Evolutionary conservation across 495 filamentous ascomycete species (phyloP).

Genomic region (Hypoxylon crocopeplum): DNA sequence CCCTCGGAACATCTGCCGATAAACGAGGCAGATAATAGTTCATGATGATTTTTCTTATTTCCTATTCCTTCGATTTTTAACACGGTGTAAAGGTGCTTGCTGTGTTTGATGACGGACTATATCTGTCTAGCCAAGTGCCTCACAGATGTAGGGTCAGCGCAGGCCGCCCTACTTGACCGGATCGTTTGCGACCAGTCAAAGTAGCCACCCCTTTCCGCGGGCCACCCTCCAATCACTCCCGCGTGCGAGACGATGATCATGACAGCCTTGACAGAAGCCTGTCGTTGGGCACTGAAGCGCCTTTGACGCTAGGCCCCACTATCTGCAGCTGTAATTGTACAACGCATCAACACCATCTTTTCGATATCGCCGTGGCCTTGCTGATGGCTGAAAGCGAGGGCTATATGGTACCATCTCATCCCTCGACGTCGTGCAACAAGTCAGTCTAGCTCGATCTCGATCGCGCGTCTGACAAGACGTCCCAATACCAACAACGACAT

Average conservation of each 20-base stretch:
- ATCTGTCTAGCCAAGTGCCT: constrained; percentile 25
- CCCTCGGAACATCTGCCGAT: constrained; percentile 39
- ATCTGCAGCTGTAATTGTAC: constrained; percentile 50
- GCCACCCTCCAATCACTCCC: constrained; percentile 39
- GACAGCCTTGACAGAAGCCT: constrained; percentile 41
- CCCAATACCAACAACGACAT: constrained; percentile 15
- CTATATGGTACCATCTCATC: constrained; percentile 35
- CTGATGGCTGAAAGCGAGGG: constrained; percentile 18
- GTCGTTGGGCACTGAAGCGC: constrained; percentile 58
- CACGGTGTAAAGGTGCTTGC: constrained; percentile 14
- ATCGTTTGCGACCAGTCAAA: constrained; percentile 39
- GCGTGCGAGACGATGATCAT: constrained; percentile 34
- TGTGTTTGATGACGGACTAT: constrained; percentile 26
- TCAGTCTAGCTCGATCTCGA: constrained; percentile 30
- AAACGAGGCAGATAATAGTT: constrained; percentile 20
- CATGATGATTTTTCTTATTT: constrained; percentile 6
- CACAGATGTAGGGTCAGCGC: constrained; percentile 28
- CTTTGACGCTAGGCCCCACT: constrained; percentile 53
- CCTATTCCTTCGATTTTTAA: not conserved
- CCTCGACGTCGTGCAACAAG: constrained; percentile 29
- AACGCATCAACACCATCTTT: constrained; percentile 56
- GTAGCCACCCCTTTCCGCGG: constrained; percentile 33
- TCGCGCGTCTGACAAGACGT: constrained; percentile 24
- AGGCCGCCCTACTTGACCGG: constrained; percentile 36
- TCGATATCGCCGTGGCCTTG: constrained; percentile 28